A percentile compares a stretch with the other conserved stretches of the same genome.
phyloP scores from a whole-genome alignment of 1,139 yeast species.

The Suhomyces terraborum region DNA sequence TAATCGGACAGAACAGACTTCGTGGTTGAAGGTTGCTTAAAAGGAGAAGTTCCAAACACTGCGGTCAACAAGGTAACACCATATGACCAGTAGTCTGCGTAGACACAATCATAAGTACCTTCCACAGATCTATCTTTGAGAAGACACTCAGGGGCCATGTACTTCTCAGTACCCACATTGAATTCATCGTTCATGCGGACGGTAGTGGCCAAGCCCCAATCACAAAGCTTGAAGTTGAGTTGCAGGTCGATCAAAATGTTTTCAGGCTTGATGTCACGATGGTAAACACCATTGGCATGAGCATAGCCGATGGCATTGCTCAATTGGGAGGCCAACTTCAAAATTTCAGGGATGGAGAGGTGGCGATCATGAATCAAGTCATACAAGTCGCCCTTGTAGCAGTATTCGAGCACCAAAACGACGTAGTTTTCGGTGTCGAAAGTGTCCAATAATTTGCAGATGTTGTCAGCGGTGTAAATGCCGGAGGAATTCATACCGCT shows the following conservation, averaged over 20 bases:
- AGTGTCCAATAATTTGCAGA: constrained; percentile 46
- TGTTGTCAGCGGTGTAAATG: constrained; percentile 33
- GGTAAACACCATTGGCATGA: constrained; percentile 49
- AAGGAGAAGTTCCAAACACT: constrained; percentile 51
- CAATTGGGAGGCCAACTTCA: constrained; percentile 35
- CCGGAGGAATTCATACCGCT: constrained; percentile 29
- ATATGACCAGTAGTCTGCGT: constrained; percentile 46
- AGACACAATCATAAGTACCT: constrained; percentile 35
- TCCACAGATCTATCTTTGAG: constrained; percentile 20
- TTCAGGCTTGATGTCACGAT: constrained; percentile 59
- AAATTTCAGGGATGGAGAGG: constrained; percentile 17
- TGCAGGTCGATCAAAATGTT: constrained; percentile 45
- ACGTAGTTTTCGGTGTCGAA: constrained; percentile 46
- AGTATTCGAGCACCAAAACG: constrained; percentile 52
- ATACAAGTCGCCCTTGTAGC: constrained; percentile 52
- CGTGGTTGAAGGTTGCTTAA: constrained; percentile 27
- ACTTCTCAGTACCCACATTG: constrained; percentile 58
- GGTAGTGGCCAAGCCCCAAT: constrained; percentile 57
- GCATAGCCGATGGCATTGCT: constrained; percentile 41
- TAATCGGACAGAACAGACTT: constrained; percentile 31
- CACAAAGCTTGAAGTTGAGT: constrained; percentile 52
- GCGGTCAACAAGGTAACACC: constrained; percentile 49
- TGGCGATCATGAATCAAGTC: constrained; percentile 39
- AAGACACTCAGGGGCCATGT: constrained; percentile 57
- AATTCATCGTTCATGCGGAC: constrained; percentile 40